Evolutionary conservation across 495 filamentous ascomycete genomes (phyloP), one percentile per base, ranked within the genome.

Genomic region (Talaromyces thailandensis): DNA sequence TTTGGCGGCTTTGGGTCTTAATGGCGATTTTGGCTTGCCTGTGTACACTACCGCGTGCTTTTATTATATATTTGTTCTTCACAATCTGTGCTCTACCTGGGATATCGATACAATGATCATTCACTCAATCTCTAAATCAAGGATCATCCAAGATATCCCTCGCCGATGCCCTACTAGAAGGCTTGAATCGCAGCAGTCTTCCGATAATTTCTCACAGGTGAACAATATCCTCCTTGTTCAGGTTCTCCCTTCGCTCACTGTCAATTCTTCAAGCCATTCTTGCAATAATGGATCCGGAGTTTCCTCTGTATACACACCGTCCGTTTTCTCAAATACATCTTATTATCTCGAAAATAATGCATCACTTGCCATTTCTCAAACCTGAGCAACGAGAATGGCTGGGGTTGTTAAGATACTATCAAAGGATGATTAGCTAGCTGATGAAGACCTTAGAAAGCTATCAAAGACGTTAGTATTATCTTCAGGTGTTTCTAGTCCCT

Each of bases 391-490:
- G 16, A 77, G 68, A 11, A 71, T 71, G 35, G 43, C 18, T 23
- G 69, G 66, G 14, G 68, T 77, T 65, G 67, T 64, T 29, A 76
- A 60, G 55, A 70, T 65, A 25, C 66, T 73, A 53, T 75, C 71
- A 56, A 77, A 77, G 51, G 73, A 71, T 25, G 73, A 70, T 52
- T 75, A 72, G 55, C 71, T 75, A 72, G 55, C 71, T 71, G 0
- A 58, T 43, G 43, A 77, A 71, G 21, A 77, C 68, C 66, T 77
- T 72, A 67, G 76, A 77, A 24, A 77, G 68, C 75, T 77, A 64
- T 58, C 51, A 65, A 28, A 58, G 37, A 18, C 63, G 56, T 73
- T 29, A 71, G 60, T 56, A 40, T 50, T 16, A 16, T 62, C 16
- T 11, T 28, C 45, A 11, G 23, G 35, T 61, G 40, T 37, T 43